Evolutionary conservation across 116 monocot genomes (phyloP).

Genomic region (Zostera marina): DNA sequence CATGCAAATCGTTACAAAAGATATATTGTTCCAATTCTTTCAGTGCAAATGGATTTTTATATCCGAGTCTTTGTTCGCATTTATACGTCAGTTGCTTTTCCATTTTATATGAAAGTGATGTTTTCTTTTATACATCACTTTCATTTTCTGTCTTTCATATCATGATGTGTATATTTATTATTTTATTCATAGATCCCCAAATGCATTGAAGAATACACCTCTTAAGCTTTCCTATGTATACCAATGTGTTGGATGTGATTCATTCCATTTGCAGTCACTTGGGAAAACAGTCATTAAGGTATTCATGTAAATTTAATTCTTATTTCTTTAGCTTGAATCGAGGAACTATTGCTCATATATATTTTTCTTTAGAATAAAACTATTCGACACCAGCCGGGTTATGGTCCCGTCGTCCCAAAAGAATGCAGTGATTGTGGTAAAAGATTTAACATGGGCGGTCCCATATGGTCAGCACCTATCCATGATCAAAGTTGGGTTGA

Average conservation of each 20-base stretch:
- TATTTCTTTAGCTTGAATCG: not conserved
- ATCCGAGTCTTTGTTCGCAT: conserved; percentile 90
- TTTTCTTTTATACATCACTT: not conserved
- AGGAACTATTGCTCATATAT: not conserved
- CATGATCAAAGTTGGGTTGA: conserved; percentile 84
- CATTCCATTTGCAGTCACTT: conserved; percentile 78
- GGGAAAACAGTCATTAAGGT: conserved; percentile 76
- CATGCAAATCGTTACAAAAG: conserved; percentile 96
- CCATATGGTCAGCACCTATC: conserved; percentile 94
- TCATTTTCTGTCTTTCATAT: not conserved
- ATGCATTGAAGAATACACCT: conserved; percentile 78
- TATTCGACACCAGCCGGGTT: conserved; percentile 54
- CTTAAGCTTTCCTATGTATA: conserved; percentile 90
- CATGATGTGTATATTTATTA: not conserved
- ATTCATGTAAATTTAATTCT: not conserved
- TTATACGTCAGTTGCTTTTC: conserved; percentile 46
- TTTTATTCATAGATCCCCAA: conserved; percentile 50
- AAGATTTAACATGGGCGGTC: conserved; percentile 89
- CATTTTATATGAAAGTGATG: not conserved
- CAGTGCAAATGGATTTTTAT: conserved; percentile 89
- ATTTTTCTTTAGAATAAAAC: conserved; percentile 48
- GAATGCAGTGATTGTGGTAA: conserved; percentile 77
- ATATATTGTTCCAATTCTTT: conserved; percentile 78
- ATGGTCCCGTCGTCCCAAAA: conserved; percentile 70
- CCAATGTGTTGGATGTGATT: conserved; percentile 92